Evolutionary conservation across 2,329 filamentous ascomycete species (phyloP).

Genomic region (Bipolaris victoriae): DNA sequence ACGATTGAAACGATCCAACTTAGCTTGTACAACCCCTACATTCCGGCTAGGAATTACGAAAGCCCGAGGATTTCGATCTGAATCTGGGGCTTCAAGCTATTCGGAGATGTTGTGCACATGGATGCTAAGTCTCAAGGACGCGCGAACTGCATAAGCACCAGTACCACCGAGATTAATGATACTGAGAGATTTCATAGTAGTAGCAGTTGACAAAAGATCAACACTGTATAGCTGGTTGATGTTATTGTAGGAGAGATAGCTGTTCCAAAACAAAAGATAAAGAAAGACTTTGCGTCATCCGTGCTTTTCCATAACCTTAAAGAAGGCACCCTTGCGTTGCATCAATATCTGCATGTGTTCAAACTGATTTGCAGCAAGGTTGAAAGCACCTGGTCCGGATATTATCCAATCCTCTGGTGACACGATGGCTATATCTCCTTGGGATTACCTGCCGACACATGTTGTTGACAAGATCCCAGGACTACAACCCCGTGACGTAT

Average conservation of each 20-base stretch:
- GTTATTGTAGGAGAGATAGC: neutral
- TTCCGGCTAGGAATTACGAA: neutral
- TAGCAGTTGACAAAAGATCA: neutral
- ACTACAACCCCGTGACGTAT: neutral
- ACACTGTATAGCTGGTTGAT: neutral
- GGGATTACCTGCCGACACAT: neutral
- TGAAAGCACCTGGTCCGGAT: neutral
- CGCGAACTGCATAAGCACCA: neutral
- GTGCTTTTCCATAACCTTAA: neutral
- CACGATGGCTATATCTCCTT: neutral
- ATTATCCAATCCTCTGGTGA: neutral
- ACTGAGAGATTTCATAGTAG: neutral
- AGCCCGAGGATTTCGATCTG: neutral
- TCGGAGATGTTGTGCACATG: conserved; percentile 3
- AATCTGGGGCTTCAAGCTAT: neutral
- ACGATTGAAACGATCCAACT: neutral
- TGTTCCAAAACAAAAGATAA: neutral
- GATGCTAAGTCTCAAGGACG: conserved; percentile 1
- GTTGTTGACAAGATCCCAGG: neutral
- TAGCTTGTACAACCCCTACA: neutral
- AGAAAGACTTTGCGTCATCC: neutral
- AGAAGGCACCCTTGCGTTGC: neutral
- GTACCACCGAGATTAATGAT: neutral
- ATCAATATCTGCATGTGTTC: neutral
- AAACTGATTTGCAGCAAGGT: neutral